Conservation (phyloP, 2,329 filamentous ascomycete species). For the Penicillium sp. region DNA sequence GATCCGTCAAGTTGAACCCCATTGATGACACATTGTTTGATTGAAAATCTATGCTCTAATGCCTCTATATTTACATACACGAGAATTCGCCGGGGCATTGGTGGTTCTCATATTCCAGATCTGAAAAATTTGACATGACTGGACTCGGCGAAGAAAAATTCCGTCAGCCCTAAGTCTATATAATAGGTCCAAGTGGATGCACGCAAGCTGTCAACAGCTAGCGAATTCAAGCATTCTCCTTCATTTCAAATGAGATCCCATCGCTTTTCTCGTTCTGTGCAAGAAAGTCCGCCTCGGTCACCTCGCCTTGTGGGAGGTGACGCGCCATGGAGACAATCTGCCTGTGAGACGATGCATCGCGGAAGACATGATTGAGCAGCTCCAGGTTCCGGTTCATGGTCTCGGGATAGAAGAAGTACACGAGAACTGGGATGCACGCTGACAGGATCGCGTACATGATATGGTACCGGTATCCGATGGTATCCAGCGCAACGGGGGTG, state of each 20-base stretch:
- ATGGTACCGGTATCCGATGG: slow-evolving; percentile 33
- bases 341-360: slow-evolving; percentile 31
- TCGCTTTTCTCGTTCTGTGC: slow-evolving; percentile 22
- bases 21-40: neutral
- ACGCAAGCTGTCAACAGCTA: neutral
- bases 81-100: neutral
- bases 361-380: slow-evolving; percentile 33
- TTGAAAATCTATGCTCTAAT: neutral
- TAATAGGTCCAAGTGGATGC: no score
- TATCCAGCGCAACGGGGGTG: slow-evolving; percentile 31
- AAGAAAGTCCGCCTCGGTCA: slow-evolving; percentile 26
- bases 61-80: neutral
- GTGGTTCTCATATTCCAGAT: neutral
- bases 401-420: slow-evolving; percentile 33
- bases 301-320: slow-evolving; percentile 31
- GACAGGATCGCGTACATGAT: slow-evolving; percentile 32
- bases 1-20: neutral
- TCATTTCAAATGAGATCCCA: neutral
- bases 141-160: neutral
- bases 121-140: neutral
- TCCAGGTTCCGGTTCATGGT: slow-evolving; percentile 37
- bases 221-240: neutral
- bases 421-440: slow-evolving; percentile 28
- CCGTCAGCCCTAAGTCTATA: neutral
- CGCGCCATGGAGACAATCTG: slow-evolving; percentile 35